phyloP scores from a whole-genome alignment of 2,329 filamentous ascomycete genomes.

The Knoxdaviesia proteae region DNA sequence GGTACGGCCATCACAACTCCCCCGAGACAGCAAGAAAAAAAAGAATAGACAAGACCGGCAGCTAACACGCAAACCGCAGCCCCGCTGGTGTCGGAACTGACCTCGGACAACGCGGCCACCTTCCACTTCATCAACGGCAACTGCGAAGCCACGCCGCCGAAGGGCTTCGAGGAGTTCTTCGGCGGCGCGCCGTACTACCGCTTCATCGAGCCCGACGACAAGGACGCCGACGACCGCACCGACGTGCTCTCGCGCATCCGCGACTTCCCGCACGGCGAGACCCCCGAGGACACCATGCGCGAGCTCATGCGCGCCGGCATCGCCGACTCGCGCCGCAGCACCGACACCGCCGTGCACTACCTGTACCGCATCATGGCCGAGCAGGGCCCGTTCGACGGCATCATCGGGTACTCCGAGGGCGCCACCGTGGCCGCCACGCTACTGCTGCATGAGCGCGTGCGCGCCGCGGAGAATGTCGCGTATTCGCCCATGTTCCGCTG shows the following conservation, averaged over 20 bases:
- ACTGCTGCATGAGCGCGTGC: constrained; percentile 26
- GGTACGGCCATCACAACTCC: constrained; percentile 11
- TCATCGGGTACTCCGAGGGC: constrained; percentile 41
- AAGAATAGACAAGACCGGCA: background rate
- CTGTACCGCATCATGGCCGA: constrained; percentile 24
- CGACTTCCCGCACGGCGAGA: constrained; percentile 29
- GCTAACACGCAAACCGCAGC: constrained; percentile 13
- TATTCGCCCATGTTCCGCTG: constrained; percentile 20
- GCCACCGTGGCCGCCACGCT: constrained; percentile 32
- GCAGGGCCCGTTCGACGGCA: constrained; percentile 25
- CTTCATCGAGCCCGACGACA: constrained; percentile 29
- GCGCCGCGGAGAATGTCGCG: constrained; percentile 10
- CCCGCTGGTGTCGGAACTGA: constrained; percentile 26
- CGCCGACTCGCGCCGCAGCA: constrained; percentile 16
- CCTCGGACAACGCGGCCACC: constrained; percentile 21
- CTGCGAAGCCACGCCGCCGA: constrained; percentile 25
- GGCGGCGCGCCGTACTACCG: constrained; percentile 32
- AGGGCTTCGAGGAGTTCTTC: constrained; percentile 35
- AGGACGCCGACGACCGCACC: constrained; percentile 19
- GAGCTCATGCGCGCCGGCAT: constrained; percentile 21
- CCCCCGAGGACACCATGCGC: constrained; percentile 33
- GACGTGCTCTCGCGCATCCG: constrained; percentile 29
- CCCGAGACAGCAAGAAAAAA: background rate
- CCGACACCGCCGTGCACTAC: constrained; percentile 19
- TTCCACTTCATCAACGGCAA: constrained; percentile 32